A percentile compares a stretch with the other conserved stretches of the same genome.
Evolutionary conservation across 768 basidiomycete genomes (phyloP).

Genomic region (Tylopilus vinaceipallidus): DNA sequence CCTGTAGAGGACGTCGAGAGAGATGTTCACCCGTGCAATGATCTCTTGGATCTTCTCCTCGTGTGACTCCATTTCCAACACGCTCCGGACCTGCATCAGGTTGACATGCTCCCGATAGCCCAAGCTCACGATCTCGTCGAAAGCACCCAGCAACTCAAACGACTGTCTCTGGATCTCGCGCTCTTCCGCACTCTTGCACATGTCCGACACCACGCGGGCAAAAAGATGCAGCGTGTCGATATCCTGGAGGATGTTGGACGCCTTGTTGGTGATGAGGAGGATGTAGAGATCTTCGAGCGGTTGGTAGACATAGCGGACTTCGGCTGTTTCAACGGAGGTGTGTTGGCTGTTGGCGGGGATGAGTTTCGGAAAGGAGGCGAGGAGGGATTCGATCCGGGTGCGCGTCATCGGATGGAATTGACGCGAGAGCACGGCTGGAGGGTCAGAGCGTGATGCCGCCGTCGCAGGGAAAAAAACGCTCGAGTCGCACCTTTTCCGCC

Average conservation of each 20-base stretch:
- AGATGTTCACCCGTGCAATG: slow-evolving; percentile 75
- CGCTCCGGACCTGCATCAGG: slow-evolving; percentile 73
- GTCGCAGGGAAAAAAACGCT: not conserved
- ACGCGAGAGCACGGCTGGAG: slow-evolving; percentile 86
- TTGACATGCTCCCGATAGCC: slow-evolving; percentile 83
- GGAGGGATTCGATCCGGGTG: slow-evolving; percentile 89
- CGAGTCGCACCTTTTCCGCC: slow-evolving; percentile 81
- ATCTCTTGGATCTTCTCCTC: slow-evolving; percentile 98
- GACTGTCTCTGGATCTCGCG: slow-evolving; percentile 86
- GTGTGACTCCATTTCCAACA: slow-evolving; percentile 88
- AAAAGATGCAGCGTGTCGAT: slow-evolving; percentile 95
- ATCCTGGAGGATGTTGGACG: slow-evolving; percentile 98
- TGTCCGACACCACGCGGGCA: slow-evolving; percentile 88
- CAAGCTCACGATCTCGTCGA: slow-evolving; percentile 93
- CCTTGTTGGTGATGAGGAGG: slow-evolving; percentile 95
- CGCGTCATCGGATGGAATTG: slow-evolving; percentile 94
- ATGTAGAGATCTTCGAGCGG: slow-evolving; percentile 97
- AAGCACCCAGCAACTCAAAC: slow-evolving; percentile 92
- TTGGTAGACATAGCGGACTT: slow-evolving; percentile 96
- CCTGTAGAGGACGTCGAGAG: not conserved
- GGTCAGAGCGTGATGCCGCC: not conserved
- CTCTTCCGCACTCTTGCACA: slow-evolving; percentile 85
- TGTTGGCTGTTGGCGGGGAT: slow-evolving; percentile 94
- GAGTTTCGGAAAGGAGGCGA: slow-evolving; percentile 96
- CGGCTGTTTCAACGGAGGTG: slow-evolving; percentile 92